phyloP scores from a whole-genome alignment of 2,329 filamentous ascomycete genomes.

The Clonostachys rhizophaga region DNA sequence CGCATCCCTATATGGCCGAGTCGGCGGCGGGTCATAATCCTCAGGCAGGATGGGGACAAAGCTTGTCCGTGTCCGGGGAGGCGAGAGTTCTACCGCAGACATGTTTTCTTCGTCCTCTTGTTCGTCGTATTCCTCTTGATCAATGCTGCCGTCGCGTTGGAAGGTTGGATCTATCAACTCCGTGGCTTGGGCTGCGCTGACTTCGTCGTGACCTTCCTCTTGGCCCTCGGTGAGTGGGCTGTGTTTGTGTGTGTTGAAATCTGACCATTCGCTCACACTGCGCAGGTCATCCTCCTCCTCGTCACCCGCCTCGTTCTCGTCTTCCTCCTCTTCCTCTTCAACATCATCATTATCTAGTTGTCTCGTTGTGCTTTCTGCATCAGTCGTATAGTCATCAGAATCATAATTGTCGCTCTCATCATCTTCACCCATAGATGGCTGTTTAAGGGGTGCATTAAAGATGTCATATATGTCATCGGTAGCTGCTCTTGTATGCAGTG shows the following conservation, averaged over 20 bases:
- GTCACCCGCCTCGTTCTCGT: conserved; percentile 36
- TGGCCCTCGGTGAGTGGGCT: conserved; percentile 43
- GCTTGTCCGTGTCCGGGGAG: conserved; percentile 46
- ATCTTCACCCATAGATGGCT: conserved; percentile 19
- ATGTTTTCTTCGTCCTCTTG: not conserved
- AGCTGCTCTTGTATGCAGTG: conserved; percentile 88
- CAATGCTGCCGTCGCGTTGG: too few species aligned
- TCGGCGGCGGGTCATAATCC: conserved; percentile 72
- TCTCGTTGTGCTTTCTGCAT: conserved; percentile 77
- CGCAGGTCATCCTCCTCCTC: conserved; percentile 54
- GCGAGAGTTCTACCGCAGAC: too few species aligned
- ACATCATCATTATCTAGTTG: conserved; percentile 48
- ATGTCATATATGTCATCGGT: conserved; percentile 98
- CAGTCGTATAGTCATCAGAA: conserved; percentile 74
- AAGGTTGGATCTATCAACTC: conserved; percentile 25
- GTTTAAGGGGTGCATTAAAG: conserved; percentile 72
- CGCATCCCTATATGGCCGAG: conserved; percentile 76
- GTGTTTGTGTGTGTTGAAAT: conserved; percentile 73
- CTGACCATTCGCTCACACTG: conserved; percentile 80
- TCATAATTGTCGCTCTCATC: conserved; percentile 58
- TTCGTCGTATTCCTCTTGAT: not conserved
- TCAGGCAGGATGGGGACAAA: conserved; percentile 81
- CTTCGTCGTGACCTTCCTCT: conserved; percentile 21
- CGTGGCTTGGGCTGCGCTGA: conserved; percentile 30
- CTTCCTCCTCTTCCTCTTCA: conserved; percentile 39